These are phyloP conservation scores for Epichloe hybrida DNA, from an alignment of 2,329 filamentous ascomycete species.

Conservation along the genomic window DNA sequence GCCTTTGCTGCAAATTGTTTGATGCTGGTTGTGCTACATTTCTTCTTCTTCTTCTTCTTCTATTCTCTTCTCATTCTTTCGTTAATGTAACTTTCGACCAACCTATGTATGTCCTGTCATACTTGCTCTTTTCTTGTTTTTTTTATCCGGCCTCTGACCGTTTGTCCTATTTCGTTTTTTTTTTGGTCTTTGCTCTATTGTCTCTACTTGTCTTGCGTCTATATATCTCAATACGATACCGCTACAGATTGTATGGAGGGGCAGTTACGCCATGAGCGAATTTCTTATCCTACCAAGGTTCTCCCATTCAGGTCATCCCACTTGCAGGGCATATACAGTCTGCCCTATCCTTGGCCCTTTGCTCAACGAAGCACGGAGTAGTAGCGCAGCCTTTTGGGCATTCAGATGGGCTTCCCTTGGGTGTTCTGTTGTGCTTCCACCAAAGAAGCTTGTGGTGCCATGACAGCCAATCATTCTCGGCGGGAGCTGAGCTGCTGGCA, in stretches of 20 bases:
- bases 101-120: not conserved
- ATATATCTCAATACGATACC: not conserved
- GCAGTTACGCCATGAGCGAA: not conserved
- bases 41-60: not conserved
- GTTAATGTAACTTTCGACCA: not conserved
- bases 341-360: not conserved
- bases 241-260: not conserved
- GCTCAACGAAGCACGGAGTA: not conserved
- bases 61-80: not conserved
- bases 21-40: not conserved
- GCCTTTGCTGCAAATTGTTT: not conserved
- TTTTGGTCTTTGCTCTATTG: not conserved
- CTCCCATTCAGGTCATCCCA: not conserved
- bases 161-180: not conserved
- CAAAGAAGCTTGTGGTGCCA: not conserved
- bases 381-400: too few species aligned
- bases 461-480: slow-evolving; percentile 1
- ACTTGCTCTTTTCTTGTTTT: not conserved
- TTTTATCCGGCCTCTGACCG: not conserved
- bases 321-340: not conserved
- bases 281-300: not conserved
- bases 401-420: too few species aligned
- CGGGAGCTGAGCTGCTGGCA: not conserved
- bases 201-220: not conserved
- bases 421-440: too few species aligned